Evolutionary conservation across 805 yeast genomes (phyloP).

Genomic region (Ogataea sp.): DNA sequence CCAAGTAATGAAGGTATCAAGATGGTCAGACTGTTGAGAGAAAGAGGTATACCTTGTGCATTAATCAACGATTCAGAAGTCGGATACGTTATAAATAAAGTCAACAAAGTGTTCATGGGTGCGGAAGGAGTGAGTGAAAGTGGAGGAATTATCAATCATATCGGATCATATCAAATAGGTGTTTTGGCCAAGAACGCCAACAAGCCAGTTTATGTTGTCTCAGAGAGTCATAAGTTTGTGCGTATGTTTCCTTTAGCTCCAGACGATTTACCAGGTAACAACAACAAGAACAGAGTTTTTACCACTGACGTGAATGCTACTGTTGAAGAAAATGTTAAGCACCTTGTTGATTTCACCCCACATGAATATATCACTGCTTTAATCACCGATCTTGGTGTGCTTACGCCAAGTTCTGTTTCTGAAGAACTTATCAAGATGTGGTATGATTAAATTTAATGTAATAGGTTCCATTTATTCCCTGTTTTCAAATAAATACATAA

Average conservation of each 20-base stretch:
- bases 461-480: too few species aligned
- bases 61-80: conserved; percentile 90
- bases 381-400: conserved; percentile 91
- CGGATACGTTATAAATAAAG: conserved; percentile 84
- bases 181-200: conserved; percentile 84
- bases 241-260: conserved; percentile 93
- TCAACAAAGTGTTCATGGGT: conserved; percentile 91
- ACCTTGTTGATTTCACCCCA: conserved; percentile 86
- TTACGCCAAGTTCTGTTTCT: conserved; percentile 97
- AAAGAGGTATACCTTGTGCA: conserved; percentile 76
- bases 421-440: conserved; percentile 97
- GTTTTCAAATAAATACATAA: background rate
- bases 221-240: conserved; percentile 94
- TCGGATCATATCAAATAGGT: conserved; percentile 93
- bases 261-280: conserved; percentile 70
- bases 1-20: conserved; percentile 79
- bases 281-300: conserved; percentile 40
- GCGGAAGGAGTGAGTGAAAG: conserved; percentile 99
- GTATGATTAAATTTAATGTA: conserved; percentile 91
- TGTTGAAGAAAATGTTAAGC: conserved; percentile 34
- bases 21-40: conserved; percentile 62
- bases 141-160: conserved; percentile 94
- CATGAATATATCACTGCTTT: conserved; percentile 93
- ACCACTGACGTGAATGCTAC: conserved; percentile 24
- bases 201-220: conserved; percentile 89